phyloP scores from a whole-genome alignment of 1,139 yeast genomes.

The Taphrina deformans region DNA sequence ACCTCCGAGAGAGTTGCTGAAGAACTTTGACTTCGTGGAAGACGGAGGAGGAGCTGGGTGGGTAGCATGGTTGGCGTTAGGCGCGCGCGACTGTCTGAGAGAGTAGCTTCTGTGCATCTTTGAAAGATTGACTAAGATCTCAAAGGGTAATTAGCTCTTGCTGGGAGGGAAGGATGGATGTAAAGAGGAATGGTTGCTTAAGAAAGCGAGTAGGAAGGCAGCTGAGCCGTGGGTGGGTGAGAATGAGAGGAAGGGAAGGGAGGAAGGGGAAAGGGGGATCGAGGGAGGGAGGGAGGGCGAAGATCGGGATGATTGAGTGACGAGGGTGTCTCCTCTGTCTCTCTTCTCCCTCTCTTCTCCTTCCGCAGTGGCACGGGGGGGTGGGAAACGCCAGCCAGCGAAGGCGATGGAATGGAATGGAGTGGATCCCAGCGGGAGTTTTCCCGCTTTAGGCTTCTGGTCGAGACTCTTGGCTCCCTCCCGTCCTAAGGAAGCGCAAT shows the following conservation, averaged over 20 bases:
- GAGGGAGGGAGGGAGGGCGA: background rate
- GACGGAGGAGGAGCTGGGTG: constrained; percentile 95
- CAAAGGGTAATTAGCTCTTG: too few relatives aligned
- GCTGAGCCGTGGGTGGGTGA: background rate
- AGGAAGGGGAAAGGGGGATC: background rate
- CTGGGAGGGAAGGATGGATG: background rate
- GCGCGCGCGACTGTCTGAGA: constrained; percentile 90
- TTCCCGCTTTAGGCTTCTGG: too few relatives aligned
- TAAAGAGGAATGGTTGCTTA: background rate
- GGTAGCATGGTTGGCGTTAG: constrained; percentile 92
- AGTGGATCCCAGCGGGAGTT: too few relatives aligned
- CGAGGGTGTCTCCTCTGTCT: background rate
- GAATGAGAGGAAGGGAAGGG: background rate
- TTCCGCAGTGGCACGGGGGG: background rate
- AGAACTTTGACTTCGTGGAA: constrained; percentile 81
- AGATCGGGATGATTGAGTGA: background rate
- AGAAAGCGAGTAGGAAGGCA: background rate
- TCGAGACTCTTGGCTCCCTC: too few relatives aligned
- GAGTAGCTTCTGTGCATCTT: constrained; percentile 98
- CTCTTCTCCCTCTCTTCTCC: too few relatives aligned
- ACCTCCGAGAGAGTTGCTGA: constrained; percentile 77
- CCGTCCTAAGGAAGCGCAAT: too few relatives aligned
- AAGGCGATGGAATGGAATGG: background rate
- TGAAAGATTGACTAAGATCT: background rate
- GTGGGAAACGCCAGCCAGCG: background rate